These are phyloP conservation scores for Garcia nutans DNA, from an alignment of 345 rosid genomes.

Conservation along the genomic window DNA sequence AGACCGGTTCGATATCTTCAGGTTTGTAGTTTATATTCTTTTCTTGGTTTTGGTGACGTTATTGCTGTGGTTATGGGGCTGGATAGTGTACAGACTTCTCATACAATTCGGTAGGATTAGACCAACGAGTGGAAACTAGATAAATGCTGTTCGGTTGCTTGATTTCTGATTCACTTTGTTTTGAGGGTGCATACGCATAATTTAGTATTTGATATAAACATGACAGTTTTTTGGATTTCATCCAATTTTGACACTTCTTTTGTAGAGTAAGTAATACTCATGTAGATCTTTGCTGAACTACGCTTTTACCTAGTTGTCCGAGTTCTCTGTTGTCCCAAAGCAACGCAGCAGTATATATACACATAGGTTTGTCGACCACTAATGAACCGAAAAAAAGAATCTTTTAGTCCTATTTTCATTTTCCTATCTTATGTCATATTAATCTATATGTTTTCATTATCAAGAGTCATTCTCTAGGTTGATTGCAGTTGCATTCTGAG, in stretches of 20 bases:
- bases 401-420: background rate
- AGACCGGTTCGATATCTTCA: constrained; percentile 92
- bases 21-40: constrained; percentile 45
- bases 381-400: background rate
- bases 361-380: background rate
- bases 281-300: background rate
- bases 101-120: background rate
- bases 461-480: background rate
- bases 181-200: too few relatives aligned
- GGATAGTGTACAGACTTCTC: too few relatives aligned
- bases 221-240: background rate
- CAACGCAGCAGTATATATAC: background rate
- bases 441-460: background rate
- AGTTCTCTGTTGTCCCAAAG: background rate
- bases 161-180: background rate
- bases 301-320: background rate
- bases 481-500: background rate
- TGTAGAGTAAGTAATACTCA: background rate
- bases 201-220: background rate
- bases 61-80: background rate
- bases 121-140: background rate
- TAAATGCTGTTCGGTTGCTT: background rate
- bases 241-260: background rate
- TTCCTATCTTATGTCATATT: background rate
- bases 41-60: background rate